Conservation (phyloP, 495 filamentous ascomycete species). For the Neurospora intermedia region DNA sequence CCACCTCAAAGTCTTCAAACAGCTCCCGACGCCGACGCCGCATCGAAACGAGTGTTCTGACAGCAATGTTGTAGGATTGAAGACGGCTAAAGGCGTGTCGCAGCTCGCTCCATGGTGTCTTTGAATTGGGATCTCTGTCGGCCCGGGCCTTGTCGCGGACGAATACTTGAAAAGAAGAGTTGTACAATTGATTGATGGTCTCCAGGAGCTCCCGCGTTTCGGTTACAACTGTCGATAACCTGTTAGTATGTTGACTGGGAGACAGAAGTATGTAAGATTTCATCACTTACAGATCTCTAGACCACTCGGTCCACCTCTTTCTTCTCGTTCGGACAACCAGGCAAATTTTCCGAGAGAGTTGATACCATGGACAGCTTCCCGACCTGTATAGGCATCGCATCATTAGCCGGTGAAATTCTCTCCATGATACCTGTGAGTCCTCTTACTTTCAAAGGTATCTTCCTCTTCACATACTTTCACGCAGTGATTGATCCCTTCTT, state of each 20-base stretch:
- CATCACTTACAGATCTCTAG: background rate
- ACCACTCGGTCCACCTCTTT: background rate
- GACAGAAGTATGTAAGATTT: background rate
- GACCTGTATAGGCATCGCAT: background rate
- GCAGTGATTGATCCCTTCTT: background rate
- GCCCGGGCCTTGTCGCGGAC: background rate
- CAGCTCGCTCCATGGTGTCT: constrained; percentile 5
- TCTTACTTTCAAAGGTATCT: background rate
- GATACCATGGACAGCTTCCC: background rate
- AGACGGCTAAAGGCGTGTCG: constrained; percentile 8
- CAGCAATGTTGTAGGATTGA: constrained; percentile 8
- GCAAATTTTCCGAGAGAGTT: background rate
- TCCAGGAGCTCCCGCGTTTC: background rate
- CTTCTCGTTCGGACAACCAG: background rate
- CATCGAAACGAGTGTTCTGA: background rate
- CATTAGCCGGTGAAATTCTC: background rate
- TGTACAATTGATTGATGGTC: background rate
- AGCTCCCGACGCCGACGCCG: background rate
- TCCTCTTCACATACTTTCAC: background rate
- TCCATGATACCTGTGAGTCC: background rate
- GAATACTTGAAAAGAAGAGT: background rate
- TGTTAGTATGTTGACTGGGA: background rate
- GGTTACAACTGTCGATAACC: background rate
- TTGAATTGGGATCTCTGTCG: background rate
- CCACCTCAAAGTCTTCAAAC: constrained; percentile 4